Percentiles rank a stretch among this genome's conserved stretches.
Evolutionary conservation across 805 yeast genomes (phyloP).

Genomic region (Candida ovalis): DNA sequence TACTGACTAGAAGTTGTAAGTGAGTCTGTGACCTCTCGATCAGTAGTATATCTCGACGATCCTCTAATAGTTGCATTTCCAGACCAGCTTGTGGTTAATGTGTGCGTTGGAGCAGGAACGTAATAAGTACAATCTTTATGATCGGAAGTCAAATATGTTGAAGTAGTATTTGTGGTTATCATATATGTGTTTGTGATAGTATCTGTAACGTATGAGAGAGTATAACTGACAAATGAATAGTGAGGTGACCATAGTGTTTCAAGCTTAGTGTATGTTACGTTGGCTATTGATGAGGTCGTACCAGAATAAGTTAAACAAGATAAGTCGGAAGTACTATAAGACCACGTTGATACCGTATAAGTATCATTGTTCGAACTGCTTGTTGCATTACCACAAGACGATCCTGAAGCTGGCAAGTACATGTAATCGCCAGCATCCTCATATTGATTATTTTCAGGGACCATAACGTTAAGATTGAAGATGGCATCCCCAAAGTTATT

Average conservation of each 20-base stretch:
- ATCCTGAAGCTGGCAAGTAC: constrained; percentile 6
- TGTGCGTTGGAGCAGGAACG: not conserved
- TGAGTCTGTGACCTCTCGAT: not conserved
- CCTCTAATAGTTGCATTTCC: not conserved
- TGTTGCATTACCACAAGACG: constrained; percentile 1
- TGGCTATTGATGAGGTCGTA: not conserved
- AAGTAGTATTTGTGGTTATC: not conserved
- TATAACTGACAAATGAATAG: too few species aligned
- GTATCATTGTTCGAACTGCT: not conserved
- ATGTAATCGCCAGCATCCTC: constrained; percentile 16
- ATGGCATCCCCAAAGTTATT: constrained; percentile 19
- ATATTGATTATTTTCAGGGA: constrained; percentile 18
- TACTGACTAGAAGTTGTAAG: not conserved
- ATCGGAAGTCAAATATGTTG: not conserved
- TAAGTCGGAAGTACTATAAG: not conserved
- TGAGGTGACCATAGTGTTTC: too few species aligned
- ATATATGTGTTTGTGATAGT: not conserved
- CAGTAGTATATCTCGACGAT: not conserved
- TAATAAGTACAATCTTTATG: constrained; percentile 1
- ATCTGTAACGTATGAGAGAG: too few species aligned
- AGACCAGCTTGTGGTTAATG: constrained; percentile 2
- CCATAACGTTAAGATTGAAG: constrained; percentile 13
- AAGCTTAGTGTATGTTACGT: not conserved
- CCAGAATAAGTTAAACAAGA: not conserved
- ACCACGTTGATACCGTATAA: not conserved